These are phyloP conservation scores for Neopestalotiopsis sp. DNA, from an alignment of 2,329 filamentous ascomycete genomes.

Conservation along the genomic window DNA sequence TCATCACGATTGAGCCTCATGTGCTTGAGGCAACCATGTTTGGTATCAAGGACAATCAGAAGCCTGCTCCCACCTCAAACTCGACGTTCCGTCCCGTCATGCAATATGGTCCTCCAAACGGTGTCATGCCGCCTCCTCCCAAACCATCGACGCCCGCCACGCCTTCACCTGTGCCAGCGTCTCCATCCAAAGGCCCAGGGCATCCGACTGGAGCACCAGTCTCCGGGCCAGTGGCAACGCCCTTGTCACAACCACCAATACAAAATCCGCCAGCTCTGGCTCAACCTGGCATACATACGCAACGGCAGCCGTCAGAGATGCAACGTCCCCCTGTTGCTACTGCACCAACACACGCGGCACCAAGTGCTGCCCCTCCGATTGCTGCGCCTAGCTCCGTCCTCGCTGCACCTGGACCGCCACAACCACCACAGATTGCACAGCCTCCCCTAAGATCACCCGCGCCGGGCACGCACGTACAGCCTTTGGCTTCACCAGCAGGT, in stretches of 20 bases:
- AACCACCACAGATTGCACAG: conserved; percentile 29
- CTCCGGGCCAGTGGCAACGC: conserved; percentile 22
- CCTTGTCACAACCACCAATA: conserved; percentile 5
- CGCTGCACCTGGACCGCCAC: conserved; percentile 30
- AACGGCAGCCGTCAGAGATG: conserved; percentile 21
- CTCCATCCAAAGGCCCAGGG: conserved; percentile 6
- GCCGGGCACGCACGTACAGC: conserved; percentile 29
- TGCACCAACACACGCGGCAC: conserved; percentile 26
- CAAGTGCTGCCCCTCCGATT: conserved; percentile 28
- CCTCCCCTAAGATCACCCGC: conserved; percentile 24
- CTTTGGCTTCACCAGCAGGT: conserved; percentile 37
- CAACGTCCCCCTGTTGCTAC: conserved; percentile 19
- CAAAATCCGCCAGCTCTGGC: conserved; percentile 21
- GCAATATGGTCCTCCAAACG: conserved; percentile 70
- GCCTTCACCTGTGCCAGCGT: conserved; percentile 15
- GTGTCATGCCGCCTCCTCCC: conserved; percentile 61
- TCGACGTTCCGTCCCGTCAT: conserved; percentile 59
- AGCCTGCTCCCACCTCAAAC: conserved; percentile 48
- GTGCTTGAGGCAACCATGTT: conserved; percentile 79
- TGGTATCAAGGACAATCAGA: conserved; percentile 67
- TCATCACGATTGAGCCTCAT: conserved; percentile 80
- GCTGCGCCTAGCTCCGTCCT: conserved; percentile 36
- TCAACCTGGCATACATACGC: conserved; percentile 25
- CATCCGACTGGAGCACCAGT: conserved; percentile 13
- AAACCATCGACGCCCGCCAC: conserved; percentile 37